Conservation (phyloP, 257 asterid species). For the Forsythia suspensa region DNA sequence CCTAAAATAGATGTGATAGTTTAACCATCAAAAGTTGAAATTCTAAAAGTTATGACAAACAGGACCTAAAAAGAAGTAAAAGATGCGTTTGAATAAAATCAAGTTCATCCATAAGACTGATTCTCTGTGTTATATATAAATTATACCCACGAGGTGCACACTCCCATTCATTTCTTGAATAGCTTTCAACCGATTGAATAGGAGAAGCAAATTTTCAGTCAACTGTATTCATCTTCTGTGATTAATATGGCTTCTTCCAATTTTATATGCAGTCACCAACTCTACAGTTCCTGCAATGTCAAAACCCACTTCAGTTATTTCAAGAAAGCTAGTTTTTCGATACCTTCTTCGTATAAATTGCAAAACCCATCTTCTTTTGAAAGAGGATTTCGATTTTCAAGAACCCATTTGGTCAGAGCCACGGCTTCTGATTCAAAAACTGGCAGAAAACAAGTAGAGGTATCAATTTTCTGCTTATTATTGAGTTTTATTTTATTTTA, state of each 20-base stretch:
- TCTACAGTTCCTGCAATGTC: slow-evolving; percentile 33
- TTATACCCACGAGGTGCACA: slow-evolving; percentile 30
- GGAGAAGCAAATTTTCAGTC: not conserved
- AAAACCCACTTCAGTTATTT: slow-evolving; percentile 46
- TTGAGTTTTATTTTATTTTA: too few species aligned
- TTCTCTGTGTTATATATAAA: not conserved
- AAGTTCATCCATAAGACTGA: too few species aligned
- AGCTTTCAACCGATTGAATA: not conserved
- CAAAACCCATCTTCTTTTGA: slow-evolving; percentile 29
- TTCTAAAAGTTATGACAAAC: too few species aligned
- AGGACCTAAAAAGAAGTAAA: too few species aligned
- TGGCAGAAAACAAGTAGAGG: slow-evolving; percentile 66
- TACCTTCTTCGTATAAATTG: slow-evolving; percentile 41
- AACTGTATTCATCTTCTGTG: not conserved
- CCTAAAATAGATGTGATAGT: too few species aligned
- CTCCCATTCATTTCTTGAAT: not conserved
- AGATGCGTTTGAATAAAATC: too few species aligned
- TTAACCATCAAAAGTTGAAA: too few species aligned
- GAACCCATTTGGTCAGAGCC: slow-evolving; percentile 33
- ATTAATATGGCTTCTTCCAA: slow-evolving; percentile 52
- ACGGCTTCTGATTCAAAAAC: slow-evolving; percentile 58
- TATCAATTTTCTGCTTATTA: slow-evolving; percentile 16
- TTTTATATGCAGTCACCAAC: slow-evolving; percentile 51
- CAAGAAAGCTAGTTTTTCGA: slow-evolving; percentile 32
- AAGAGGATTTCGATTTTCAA: slow-evolving; percentile 29